Conservation (phyloP, 2,329 filamentous ascomycete species). For the Clonostachys solani region DNA sequence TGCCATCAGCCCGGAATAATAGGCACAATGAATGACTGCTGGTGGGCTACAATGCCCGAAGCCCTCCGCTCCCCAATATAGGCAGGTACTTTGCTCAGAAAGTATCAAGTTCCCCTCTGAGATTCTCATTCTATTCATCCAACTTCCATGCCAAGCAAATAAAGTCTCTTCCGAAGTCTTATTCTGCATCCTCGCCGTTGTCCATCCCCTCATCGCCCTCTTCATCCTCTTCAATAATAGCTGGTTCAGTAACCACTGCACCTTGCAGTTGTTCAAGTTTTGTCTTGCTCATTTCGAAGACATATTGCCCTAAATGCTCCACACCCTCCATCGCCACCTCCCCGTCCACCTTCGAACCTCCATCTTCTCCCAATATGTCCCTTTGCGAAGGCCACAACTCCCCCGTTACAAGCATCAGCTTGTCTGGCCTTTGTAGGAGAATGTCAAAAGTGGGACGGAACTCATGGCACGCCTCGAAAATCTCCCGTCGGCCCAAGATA, state of each 20-base stretch:
- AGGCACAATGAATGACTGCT: too few species aligned
- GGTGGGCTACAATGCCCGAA: too few species aligned
- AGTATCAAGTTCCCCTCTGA: too few species aligned
- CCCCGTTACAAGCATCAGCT: constrained; percentile 74
- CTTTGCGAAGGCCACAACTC: constrained; percentile 78
- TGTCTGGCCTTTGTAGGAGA: constrained; percentile 73
- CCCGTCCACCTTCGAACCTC: constrained; percentile 34
- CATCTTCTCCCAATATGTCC: constrained; percentile 31
- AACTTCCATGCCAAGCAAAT: not conserved
- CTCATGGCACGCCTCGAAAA: constrained; percentile 88
- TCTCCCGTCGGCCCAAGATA: constrained; percentile 79
- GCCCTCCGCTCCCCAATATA: too few species aligned
- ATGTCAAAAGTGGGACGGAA: constrained; percentile 81
- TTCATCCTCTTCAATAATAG: constrained; percentile 15
- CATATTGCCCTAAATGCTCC: constrained; percentile 93
- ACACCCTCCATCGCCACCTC: constrained; percentile 80
- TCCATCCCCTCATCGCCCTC: constrained; percentile 22
- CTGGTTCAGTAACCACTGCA: constrained; percentile 17
- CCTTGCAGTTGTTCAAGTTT: constrained; percentile 44
- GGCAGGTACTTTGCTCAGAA: too few species aligned
- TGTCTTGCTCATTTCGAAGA: constrained; percentile 87
- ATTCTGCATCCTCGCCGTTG: not conserved
- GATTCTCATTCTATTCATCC: too few species aligned
- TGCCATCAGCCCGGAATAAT: too few species aligned
- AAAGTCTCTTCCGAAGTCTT: not conserved